Conservation (phyloP, 108 stramenopile species). For the Asterionellopsis glacialis region DNA sequence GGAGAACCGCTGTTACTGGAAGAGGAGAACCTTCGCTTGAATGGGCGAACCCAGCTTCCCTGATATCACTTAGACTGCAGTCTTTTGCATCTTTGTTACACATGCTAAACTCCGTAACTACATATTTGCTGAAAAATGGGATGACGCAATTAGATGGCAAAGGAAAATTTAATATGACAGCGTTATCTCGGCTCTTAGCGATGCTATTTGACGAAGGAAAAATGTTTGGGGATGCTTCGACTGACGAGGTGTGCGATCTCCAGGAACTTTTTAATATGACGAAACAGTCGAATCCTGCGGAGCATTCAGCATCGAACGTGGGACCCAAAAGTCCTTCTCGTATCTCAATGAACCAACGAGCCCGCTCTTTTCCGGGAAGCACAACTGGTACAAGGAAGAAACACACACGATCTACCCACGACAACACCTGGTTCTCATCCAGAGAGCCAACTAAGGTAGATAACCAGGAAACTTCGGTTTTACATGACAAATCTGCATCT, state of each 20-base stretch:
- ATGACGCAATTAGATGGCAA: constrained; percentile 66
- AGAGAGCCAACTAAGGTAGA: no score
- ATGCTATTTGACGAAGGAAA: constrained; percentile 67
- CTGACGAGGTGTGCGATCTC: background rate
- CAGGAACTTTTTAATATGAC: background rate
- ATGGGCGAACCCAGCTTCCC: constrained; percentile 78
- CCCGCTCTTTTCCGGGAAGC: no score
- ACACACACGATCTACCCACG: no score
- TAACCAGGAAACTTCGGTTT: no score
- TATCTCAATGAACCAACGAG: no score
- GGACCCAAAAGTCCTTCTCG: background rate
- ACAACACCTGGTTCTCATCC: no score
- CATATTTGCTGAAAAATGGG: constrained; percentile 62
- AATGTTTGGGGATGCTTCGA: constrained; percentile 21
- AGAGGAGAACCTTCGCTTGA: constrained; percentile 57
- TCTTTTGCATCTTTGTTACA: constrained; percentile 74
- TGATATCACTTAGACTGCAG: constrained; percentile 70
- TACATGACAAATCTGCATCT: no score
- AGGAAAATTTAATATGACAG: constrained; percentile 53
- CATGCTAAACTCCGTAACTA: constrained; percentile 51
- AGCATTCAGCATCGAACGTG: background rate
- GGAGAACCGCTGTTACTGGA: constrained; percentile 54
- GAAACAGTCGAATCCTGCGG: no score
- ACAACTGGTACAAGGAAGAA: no score
- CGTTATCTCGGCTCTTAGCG: constrained; percentile 35